Evolutionary conservation across 1,139 yeast species (phyloP), one percentile per base, ranked within the genome.

Genomic region (Meyerozyma smithsonii): DNA sequence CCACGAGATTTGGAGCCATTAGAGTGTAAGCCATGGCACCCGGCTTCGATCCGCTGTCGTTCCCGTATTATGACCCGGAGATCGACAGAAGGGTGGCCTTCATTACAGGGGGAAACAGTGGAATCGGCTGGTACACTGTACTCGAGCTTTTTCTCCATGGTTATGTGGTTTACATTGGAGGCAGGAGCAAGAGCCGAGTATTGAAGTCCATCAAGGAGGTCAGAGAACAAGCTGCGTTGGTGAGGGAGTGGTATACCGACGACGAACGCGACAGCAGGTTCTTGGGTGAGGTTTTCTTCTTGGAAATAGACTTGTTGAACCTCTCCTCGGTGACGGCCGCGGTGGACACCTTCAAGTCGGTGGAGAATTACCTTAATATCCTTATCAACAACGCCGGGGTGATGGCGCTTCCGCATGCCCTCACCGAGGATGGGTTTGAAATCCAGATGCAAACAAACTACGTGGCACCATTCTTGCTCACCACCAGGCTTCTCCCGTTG

Each of bases 381-480:
- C 68, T 88, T 35, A 70, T 88, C 28, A 79, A 86, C 51, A 88
- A 87, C 56, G 94, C 96, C 0, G 95, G 95, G 1, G 80, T 84
- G 3, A 82, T 85, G 81, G 94, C 85, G 2, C 65, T 81, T 11
- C 95, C 95, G 0, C 78, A 68, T 54, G 67, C 75, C 12, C 49
- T 66, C 21, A 84, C 96, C 0, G 62, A 61, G 19, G 95, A 88
- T 54, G 81, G 81, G 5, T 84, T 83, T 54, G 96, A 89, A 56
- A 72, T 85, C 23, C 95, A 86, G 54, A 62, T 85, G 43, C 95
- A 86, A 54, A 82, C 90, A 4, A 86, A 86, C 57, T 87, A 81
- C 54, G 64, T 88, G 6, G 75, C 94, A 0, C 95, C 89, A 35
- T 84, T 84, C 46, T 61, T 87, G 16, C 65, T 88, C 28, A 80